Evolutionary conservation across 176 grass and related monocot genomes (phyloP).

Genomic region (Aechmea fasciata): DNA sequence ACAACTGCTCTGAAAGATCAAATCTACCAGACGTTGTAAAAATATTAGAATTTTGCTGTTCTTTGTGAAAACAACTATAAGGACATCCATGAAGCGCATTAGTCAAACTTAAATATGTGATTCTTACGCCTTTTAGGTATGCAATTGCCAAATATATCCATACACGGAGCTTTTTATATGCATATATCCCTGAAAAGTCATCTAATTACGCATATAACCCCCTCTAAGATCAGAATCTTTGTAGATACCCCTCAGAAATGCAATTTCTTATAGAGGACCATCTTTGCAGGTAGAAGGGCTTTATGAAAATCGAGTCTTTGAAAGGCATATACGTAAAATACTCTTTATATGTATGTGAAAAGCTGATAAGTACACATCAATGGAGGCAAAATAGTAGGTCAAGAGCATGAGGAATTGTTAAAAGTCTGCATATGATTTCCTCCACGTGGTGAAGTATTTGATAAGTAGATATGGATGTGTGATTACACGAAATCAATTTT

Average conservation of each 20-base stretch:
- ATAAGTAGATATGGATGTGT: conserved; percentile 34
- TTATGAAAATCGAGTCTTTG: too few species aligned
- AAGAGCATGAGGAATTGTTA: conserved; percentile 25
- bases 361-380: too few species aligned
- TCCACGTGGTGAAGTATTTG: conserved; percentile 33
- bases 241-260: too few species aligned
- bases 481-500: conserved; percentile 22
- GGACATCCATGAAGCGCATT: conserved; percentile 26
- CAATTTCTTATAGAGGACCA: too few species aligned
- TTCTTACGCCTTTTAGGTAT: conserved; percentile 51
- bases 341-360: too few species aligned
- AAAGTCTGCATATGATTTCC: conserved; percentile 31
- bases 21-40: conserved; percentile 28
- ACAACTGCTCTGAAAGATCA: conserved; percentile 13
- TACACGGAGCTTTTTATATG: background rate
- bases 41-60: conserved; percentile 19
- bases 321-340: too few species aligned
- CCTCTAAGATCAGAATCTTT: background rate
- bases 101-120: conserved; percentile 61
- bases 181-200: too few species aligned
- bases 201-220: too few species aligned
- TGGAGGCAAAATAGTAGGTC: background rate
- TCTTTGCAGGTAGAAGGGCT: too few species aligned
- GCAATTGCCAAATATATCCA: conserved; percentile 27
- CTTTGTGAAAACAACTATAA: conserved; percentile 25